Conservation (phyloP, 352 stramenopile species). For the Phytophthora hybrid region DNA sequence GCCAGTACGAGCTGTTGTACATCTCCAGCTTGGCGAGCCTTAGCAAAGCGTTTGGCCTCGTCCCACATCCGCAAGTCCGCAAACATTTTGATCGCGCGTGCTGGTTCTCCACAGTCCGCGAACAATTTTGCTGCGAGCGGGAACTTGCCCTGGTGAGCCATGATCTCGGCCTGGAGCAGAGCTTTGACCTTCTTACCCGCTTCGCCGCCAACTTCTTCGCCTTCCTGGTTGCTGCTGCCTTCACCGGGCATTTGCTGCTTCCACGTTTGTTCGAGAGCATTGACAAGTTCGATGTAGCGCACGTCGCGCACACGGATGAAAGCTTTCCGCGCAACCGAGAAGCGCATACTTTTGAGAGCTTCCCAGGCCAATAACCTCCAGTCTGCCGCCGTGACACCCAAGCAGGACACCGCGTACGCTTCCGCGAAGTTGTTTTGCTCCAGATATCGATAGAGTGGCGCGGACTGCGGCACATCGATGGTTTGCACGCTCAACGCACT, state of each 20-base stretch:
- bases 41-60: slow-evolving; percentile 93
- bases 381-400: slow-evolving; percentile 94
- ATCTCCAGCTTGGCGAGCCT: slow-evolving; percentile 80
- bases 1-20: slow-evolving; percentile 89
- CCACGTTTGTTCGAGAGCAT: slow-evolving; percentile 82
- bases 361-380: slow-evolving; percentile 90
- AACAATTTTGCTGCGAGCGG: slow-evolving; percentile 92
- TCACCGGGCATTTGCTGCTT: slow-evolving; percentile 57
- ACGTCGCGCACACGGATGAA: slow-evolving; percentile 93
- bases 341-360: slow-evolving; percentile 86
- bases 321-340: slow-evolving; percentile 83
- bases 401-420: slow-evolving; percentile 92
- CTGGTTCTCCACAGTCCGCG: slow-evolving; percentile 77
- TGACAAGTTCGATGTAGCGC: slow-evolving; percentile 92
- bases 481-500: slow-evolving; percentile 88
- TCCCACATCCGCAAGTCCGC: slow-evolving; percentile 94
- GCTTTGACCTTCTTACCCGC: slow-evolving; percentile 63
- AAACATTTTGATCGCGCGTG: slow-evolving; percentile 95
- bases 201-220: slow-evolving; percentile 44
- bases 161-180: slow-evolving; percentile 91
- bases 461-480: slow-evolving; percentile 93
- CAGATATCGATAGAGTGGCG: slow-evolving; percentile 90
- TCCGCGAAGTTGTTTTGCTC: slow-evolving; percentile 90
- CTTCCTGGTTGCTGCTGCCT: slow-evolving; percentile 24
- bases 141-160: slow-evolving; percentile 93